These are phyloP conservation scores for Lachnellula arida DNA, from an alignment of 2,329 filamentous ascomycete species.

Conservation along the genomic window DNA sequence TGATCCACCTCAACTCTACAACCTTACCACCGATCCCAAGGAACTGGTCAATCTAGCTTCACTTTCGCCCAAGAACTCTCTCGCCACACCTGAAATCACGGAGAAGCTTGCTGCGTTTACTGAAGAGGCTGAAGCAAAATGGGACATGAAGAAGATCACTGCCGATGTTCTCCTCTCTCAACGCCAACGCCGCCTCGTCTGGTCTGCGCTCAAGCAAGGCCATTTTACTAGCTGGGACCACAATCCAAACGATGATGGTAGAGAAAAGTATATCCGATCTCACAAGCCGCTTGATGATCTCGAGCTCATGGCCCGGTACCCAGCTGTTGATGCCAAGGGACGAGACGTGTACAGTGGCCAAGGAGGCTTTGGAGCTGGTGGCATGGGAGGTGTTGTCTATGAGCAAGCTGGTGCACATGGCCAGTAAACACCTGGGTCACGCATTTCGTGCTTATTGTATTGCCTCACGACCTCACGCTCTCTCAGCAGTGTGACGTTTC, in stretches of 20 bases:
- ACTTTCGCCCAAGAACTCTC: conserved; percentile 33
- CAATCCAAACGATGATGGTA: conserved; percentile 67
- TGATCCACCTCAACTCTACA: conserved; percentile 80
- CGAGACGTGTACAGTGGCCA: conserved; percentile 15
- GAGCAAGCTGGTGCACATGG: conserved; percentile 22
- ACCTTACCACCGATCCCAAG: conserved; percentile 61
- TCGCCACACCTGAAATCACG: conserved; percentile 31
- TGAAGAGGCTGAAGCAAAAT: conserved; percentile 66
- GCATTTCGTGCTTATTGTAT: too few species aligned
- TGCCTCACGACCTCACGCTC: too few species aligned
- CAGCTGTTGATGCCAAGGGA: conserved; percentile 49
- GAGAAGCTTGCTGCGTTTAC: conserved; percentile 58
- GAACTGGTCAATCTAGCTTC: conserved; percentile 36
- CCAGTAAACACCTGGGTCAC: conserved; percentile 9
- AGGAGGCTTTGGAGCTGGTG: conserved; percentile 12
- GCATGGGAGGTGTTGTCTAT: conserved; percentile 14
- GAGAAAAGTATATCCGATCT: conserved; percentile 76
- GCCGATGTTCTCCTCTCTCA: conserved; percentile 70
- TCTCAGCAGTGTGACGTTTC: not conserved
- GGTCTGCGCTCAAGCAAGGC: conserved; percentile 73
- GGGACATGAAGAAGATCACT: conserved; percentile 78
- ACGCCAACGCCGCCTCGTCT: conserved; percentile 72
- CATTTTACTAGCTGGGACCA: conserved; percentile 81
- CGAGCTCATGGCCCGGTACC: conserved; percentile 71
- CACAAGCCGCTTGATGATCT: conserved; percentile 77